These are phyloP conservation scores for Penicillium canariense DNA, from an alignment of 495 filamentous ascomycete genomes.

Conservation along the genomic window DNA sequence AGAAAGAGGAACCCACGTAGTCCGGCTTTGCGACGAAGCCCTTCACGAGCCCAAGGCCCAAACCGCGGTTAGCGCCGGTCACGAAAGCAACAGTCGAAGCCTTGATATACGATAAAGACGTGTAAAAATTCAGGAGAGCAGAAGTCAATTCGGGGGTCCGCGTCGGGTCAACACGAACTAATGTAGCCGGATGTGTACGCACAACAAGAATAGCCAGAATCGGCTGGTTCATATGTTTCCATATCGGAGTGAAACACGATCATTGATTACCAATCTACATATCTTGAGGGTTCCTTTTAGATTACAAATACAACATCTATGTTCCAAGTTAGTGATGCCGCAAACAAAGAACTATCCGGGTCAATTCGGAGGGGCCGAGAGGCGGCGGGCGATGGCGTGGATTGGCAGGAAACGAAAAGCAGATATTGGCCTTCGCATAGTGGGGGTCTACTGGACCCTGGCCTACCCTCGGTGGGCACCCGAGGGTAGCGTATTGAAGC, in stretches of 20 bases:
- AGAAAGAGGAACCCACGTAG: conserved; percentile 14
- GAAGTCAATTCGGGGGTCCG: background rate
- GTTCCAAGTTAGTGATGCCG: background rate
- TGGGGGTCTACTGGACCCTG: no score
- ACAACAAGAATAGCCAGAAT: background rate
- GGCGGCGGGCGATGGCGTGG: no score
- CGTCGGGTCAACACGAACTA: background rate
- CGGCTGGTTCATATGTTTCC: background rate
- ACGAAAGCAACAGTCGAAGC: conserved; percentile 11
- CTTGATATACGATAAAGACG: background rate
- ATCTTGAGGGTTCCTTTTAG: background rate
- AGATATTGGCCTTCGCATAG: no score
- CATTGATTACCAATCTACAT: background rate
- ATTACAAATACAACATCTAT: background rate
- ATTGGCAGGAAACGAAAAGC: no score
- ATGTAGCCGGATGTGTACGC: background rate
- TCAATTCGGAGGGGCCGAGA: no score
- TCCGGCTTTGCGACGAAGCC: conserved; percentile 24
- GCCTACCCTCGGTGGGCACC: no score
- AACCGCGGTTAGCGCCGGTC: conserved; percentile 44
- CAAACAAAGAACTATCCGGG: background rate
- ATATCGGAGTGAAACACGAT: background rate
- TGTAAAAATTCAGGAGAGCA: background rate
- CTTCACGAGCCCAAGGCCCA: conserved; percentile 31
- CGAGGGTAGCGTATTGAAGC: no score